phyloP scores from a whole-genome alignment of 805 yeast species.

The Spencermartinsiella europaea region DNA sequence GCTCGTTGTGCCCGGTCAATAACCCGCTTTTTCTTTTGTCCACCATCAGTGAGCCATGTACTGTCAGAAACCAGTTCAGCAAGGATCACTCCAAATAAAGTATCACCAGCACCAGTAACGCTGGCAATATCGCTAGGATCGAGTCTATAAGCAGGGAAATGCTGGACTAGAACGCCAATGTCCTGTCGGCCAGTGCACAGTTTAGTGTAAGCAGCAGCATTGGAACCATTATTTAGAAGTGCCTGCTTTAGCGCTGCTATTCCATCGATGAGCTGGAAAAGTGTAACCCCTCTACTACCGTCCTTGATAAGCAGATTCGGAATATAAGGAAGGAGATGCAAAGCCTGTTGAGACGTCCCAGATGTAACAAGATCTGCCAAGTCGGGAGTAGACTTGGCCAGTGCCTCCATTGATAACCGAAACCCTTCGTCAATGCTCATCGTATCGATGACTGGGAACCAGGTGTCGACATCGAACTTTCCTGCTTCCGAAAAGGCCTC shows the following conservation, averaged over 20 bases:
- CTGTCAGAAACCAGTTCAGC: conserved; percentile 35
- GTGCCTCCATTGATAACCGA: conserved; percentile 41
- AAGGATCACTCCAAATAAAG: conserved; percentile 61
- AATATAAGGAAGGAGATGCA: conserved; percentile 68
- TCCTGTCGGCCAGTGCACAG: conserved; percentile 8
- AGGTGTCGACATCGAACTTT: conserved; percentile 48
- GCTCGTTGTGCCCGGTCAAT: conserved; percentile 34
- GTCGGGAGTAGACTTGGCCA: conserved; percentile 36
- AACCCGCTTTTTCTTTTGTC: conserved; percentile 25
- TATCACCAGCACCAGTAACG: conserved; percentile 89
- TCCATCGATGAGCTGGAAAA: conserved; percentile 34
- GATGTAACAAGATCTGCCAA: conserved; percentile 9
- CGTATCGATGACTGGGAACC: conserved; percentile 73
- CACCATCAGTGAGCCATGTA: conserved; percentile 32
- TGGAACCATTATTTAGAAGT: conserved; percentile 2
- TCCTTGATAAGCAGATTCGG: conserved; percentile 63
- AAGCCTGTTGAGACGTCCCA: conserved; percentile 55
- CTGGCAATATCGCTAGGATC: conserved; percentile 43
- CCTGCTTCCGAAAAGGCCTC: conserved; percentile 42
- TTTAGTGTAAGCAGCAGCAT: neutral
- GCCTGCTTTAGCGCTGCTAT: conserved; percentile 18
- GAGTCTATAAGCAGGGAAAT: conserved; percentile 43
- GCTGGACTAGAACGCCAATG: conserved; percentile 58
- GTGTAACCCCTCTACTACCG: conserved; percentile 59
- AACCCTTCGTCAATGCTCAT: conserved; percentile 46